Conservation (phyloP, 2,329 filamentous ascomycete genomes). For the Sporothrix globosa region DNA sequence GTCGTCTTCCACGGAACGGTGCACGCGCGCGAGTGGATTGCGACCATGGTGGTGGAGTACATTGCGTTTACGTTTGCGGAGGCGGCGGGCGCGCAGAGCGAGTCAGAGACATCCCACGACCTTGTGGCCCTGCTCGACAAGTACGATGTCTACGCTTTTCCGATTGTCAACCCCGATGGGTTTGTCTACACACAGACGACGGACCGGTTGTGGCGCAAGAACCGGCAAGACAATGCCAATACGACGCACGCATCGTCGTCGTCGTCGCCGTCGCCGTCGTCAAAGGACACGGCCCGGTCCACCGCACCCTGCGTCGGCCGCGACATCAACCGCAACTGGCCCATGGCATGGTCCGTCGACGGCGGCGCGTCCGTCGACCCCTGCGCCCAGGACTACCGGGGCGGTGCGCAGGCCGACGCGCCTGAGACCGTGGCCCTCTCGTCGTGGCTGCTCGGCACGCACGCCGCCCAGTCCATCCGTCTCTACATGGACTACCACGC, state of each 20-base stretch:
- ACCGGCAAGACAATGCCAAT: conserved; percentile 55
- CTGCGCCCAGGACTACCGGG: conserved; percentile 50
- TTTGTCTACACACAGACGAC: conserved; percentile 62
- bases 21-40: conserved; percentile 65
- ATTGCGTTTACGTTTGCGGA: conserved; percentile 50
- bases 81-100: neutral
- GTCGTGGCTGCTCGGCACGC: conserved; percentile 43
- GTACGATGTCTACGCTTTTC: conserved; percentile 69
- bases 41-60: conserved; percentile 59
- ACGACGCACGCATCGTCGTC: conserved; percentile 38
- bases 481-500: conserved; percentile 68
- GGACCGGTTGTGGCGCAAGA: conserved; percentile 66
- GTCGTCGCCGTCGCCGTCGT: neutral
- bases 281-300: neutral
- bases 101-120: conserved; percentile 34
- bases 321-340: conserved; percentile 59
- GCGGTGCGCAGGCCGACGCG: conserved; percentile 46
- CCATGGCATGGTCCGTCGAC: conserved; percentile 50
- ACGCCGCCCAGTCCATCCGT: conserved; percentile 54
- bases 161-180: conserved; percentile 65
- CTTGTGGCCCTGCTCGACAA: conserved; percentile 56
- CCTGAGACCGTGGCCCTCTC: conserved; percentile 57
- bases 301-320: conserved; percentile 50
- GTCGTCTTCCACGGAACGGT: conserved; percentile 61
- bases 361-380: conserved; percentile 52